phyloP scores from a whole-genome alignment of 306 rosid species.

The Ceratonia siliqua region DNA sequence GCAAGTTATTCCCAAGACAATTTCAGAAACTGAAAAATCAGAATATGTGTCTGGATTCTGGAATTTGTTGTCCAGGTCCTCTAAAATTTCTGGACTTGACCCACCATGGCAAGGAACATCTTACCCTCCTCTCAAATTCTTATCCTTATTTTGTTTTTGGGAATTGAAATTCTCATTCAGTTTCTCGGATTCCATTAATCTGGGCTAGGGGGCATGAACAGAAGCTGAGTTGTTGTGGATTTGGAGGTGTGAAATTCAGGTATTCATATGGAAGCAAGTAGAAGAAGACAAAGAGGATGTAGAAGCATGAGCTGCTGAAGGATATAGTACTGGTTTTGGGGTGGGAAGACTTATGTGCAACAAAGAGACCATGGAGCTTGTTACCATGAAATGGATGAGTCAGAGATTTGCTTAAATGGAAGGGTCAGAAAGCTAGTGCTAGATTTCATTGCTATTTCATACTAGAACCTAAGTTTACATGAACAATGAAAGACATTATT shows the following conservation, averaged over 20 bases:
- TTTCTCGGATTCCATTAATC: background rate
- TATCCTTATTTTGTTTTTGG: background rate
- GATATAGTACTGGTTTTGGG: no score
- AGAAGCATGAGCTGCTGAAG: no score
- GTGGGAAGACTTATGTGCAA: background rate
- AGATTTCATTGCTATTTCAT: no score
- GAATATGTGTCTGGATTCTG: no score
- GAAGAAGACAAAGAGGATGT: no score
- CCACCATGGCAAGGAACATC: background rate
- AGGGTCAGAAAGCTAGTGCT: background rate
- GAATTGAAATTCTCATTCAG: background rate
- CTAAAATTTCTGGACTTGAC: background rate
- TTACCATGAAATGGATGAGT: background rate
- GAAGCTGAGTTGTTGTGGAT: no score
- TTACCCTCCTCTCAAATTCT: conserved; percentile 15
- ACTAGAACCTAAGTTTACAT: conserved; percentile 10
- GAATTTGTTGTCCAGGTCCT: background rate
- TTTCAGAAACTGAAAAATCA: no score
- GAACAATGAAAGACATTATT: background rate
- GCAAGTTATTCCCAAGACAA: no score
- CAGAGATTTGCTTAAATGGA: background rate
- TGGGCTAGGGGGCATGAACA: background rate
- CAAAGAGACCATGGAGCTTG: background rate
- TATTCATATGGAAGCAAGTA: no score
- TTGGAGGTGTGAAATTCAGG: no score